Conservation (phyloP, 768 basidiomycete genomes). For the Amanita jacksonii region DNA sequence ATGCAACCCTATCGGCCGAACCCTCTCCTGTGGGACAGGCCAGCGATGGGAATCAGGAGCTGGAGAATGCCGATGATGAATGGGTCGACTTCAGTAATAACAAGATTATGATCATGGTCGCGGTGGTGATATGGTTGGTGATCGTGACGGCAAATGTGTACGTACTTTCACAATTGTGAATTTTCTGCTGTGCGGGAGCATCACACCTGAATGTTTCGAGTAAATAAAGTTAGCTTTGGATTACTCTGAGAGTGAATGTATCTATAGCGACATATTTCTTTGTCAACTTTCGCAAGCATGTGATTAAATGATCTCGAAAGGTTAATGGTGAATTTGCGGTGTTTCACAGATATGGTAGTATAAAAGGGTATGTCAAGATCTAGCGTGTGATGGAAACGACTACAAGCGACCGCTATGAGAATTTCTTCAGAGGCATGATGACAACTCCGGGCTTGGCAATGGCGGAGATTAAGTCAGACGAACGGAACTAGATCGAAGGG, state of each 20-base stretch:
- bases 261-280: too few relatives aligned
- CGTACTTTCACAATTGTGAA: conserved; percentile 52
- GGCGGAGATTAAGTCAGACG: background rate
- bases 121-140: conserved; percentile 52
- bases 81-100: conserved; percentile 59
- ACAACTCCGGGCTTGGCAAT: conserved; percentile 5
- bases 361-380: background rate
- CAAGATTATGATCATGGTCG: conserved; percentile 38
- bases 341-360: conserved; percentile 4
- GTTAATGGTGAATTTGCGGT: background rate
- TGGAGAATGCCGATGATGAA: conserved; percentile 22
- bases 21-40: conserved; percentile 7
- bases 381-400: background rate
- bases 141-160: conserved; percentile 69
- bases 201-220: too few relatives aligned
- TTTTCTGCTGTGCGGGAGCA: too few relatives aligned
- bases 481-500: background rate
- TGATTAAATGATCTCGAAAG: too few relatives aligned
- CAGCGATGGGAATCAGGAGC: conserved; percentile 10
- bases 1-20: background rate
- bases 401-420: conserved; percentile 2
- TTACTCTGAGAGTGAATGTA: too few relatives aligned
- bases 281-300: too few relatives aligned
- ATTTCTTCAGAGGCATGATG: conserved; percentile 6
- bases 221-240: too few relatives aligned